Conservation (phyloP, 2,329 filamentous ascomycete genomes). For the Sporothrix variecibatus region DNA sequence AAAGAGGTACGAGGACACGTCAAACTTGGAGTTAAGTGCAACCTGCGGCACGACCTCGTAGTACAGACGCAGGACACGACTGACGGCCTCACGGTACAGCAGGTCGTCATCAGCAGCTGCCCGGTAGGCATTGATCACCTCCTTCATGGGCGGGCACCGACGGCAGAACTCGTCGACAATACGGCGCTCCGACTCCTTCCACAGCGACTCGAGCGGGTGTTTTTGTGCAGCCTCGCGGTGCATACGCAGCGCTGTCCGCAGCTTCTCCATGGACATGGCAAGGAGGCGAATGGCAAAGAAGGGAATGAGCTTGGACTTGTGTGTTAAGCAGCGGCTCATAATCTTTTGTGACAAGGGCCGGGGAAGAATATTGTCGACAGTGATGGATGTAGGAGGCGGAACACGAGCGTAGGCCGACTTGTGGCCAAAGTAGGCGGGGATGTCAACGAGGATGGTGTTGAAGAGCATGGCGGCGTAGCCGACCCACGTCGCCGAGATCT, state of each 20-base stretch:
- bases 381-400: conserved; percentile 75
- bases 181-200: conserved; percentile 68
- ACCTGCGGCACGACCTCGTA: conserved; percentile 79
- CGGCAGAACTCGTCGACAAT: conserved; percentile 75
- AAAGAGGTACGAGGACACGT: conserved; percentile 76
- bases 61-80: conserved; percentile 78
- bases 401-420: conserved; percentile 60
- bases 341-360: conserved; percentile 78
- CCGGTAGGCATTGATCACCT: conserved; percentile 74
- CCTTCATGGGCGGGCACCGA: conserved; percentile 78
- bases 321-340: conserved; percentile 75
- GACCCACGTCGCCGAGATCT: conserved; percentile 90
- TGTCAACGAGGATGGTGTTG: conserved; percentile 71
- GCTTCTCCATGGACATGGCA: conserved; percentile 75
- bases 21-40: conserved; percentile 81
- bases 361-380: conserved; percentile 85
- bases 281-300: conserved; percentile 84
- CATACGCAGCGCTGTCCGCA: conserved; percentile 64
- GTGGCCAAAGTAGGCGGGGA: conserved; percentile 73
- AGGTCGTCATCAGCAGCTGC: conserved; percentile 67
- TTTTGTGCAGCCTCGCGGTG: conserved; percentile 49
- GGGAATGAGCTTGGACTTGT: conserved; percentile 75
- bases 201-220: conserved; percentile 46
- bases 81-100: conserved; percentile 76
- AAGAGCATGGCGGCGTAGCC: conserved; percentile 90